Conservation (phyloP, 352 stramenopile genomes). For the Globisporangium cylindrosporum region DNA sequence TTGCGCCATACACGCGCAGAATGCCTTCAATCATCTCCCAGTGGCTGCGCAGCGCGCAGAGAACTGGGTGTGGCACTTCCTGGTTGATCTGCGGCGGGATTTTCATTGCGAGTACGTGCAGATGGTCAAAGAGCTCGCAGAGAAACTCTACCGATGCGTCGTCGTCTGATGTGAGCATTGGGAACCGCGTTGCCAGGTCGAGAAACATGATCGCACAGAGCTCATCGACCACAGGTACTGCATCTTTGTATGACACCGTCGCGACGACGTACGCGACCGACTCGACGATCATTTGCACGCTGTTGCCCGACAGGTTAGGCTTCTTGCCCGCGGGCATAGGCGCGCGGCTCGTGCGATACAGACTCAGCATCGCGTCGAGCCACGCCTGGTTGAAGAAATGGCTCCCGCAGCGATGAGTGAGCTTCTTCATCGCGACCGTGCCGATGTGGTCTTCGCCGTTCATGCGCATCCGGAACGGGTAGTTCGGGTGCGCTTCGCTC, state of each 20-base stretch:
- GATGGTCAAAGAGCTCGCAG: constrained; percentile 55
- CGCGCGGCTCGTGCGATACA: constrained; percentile 52
- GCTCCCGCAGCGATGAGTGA: constrained; percentile 56
- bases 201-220: constrained; percentile 64
- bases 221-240: constrained; percentile 56
- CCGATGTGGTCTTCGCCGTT: constrained; percentile 61
- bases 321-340: constrained; percentile 18
- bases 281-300: constrained; percentile 61
- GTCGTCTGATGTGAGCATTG: constrained; percentile 40
- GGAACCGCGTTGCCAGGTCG: constrained; percentile 48
- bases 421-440: constrained; percentile 65
- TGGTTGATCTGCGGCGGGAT: constrained; percentile 66
- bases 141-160: constrained; percentile 53
- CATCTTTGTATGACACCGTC: constrained; percentile 67
- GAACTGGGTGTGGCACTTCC: constrained; percentile 52
- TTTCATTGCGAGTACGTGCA: constrained; percentile 50
- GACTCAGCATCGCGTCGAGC: constrained; percentile 64
- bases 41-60: constrained; percentile 52
- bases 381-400: constrained; percentile 66
- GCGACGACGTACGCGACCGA: constrained; percentile 63
- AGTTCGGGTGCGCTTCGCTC: constrained; percentile 31
- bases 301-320: constrained; percentile 35
- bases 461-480: constrained; percentile 41
- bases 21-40: constrained; percentile 58
- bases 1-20: constrained; percentile 41